Evolutionary conservation across 2,329 filamentous ascomycete species (phyloP).

Genomic region (Botryosphaeria agaves): DNA sequence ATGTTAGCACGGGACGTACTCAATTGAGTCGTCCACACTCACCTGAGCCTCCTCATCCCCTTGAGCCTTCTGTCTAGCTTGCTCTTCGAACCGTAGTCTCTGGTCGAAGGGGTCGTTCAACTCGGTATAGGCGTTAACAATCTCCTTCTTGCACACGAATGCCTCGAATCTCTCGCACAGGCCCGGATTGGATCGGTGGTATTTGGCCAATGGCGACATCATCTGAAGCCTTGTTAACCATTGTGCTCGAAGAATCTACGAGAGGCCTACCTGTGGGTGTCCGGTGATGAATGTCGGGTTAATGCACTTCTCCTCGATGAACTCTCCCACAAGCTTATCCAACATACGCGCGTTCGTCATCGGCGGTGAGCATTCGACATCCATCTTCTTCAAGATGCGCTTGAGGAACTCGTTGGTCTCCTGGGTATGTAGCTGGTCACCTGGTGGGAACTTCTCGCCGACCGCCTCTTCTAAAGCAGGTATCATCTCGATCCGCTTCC

Average conservation of each 20-base stretch:
- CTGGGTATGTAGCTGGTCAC: constrained; percentile 73
- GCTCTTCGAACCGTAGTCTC: constrained; percentile 80
- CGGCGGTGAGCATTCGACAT: constrained; percentile 76
- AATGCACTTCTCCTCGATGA: constrained; percentile 83
- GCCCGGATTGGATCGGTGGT: constrained; percentile 64
- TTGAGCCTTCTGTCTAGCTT: constrained; percentile 86
- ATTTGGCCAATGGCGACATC: constrained; percentile 96
- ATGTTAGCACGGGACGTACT: no score
- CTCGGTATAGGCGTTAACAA: constrained; percentile 93
- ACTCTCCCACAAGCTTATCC: constrained; percentile 79
- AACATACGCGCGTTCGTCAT: constrained; percentile 92
- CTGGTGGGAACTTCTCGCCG: constrained; percentile 85
- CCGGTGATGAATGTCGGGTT: constrained; percentile 85
- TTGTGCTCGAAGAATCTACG: no score
- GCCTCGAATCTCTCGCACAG: constrained; percentile 95
- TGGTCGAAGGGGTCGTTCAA: constrained; percentile 96
- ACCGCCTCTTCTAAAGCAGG: constrained; percentile 75
- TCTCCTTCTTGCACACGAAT: constrained; percentile 95
- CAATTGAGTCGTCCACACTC: no score
- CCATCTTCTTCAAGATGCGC: constrained; percentile 70
- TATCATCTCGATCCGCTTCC: constrained; percentile 93
- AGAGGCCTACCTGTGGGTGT: no score
- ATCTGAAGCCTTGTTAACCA: no score
- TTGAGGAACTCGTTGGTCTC: constrained; percentile 83
- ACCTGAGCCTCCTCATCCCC: constrained; percentile 97